Evolutionary conservation across 495 filamentous ascomycete species (phyloP).

Genomic region (Penicillium egyptiacum): DNA sequence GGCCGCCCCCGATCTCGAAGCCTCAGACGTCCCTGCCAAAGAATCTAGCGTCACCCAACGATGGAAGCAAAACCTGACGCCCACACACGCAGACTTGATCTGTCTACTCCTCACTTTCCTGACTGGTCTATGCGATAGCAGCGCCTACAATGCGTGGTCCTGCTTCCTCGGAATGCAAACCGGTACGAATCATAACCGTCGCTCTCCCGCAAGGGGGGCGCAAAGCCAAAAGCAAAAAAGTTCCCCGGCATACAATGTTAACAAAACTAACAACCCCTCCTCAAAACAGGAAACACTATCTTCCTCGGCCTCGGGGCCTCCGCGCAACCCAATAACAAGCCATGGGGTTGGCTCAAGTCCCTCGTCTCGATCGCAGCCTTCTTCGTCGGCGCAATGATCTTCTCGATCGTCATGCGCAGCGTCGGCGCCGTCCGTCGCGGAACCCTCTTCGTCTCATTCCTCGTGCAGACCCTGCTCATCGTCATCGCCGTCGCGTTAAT

Average conservation of each 20-base stretch:
- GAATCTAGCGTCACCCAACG: conserved; percentile 19
- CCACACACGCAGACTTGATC: conserved; percentile 50
- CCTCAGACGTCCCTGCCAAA: conserved; percentile 16
- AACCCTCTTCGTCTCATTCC: conserved; percentile 56
- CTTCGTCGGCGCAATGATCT: conserved; percentile 54
- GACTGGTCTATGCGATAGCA: conserved; percentile 61
- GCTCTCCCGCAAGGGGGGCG: conserved; percentile 19
- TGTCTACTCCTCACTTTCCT: conserved; percentile 57
- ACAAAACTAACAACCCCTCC: neutral
- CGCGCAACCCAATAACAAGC: conserved; percentile 47
- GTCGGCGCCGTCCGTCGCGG: conserved; percentile 47
- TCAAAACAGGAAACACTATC: conserved; percentile 58
- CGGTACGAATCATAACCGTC: conserved; percentile 48
- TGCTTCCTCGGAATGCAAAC: conserved; percentile 67
- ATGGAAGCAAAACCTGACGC: conserved; percentile 41
- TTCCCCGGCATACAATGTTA: neutral
- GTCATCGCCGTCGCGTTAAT: conserved; percentile 59
- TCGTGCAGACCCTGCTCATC: conserved; percentile 56
- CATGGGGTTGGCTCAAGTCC: conserved; percentile 64
- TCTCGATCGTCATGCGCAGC: conserved; percentile 37
- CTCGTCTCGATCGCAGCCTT: conserved; percentile 59
- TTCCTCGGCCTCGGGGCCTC: conserved; percentile 66
- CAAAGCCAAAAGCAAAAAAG: neutral
- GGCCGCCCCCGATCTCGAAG: conserved; percentile 26
- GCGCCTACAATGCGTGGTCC: conserved; percentile 60